phyloP scores from a whole-genome alignment of 2,329 filamentous ascomycete species.

The Blastomyces gilchristii region DNA sequence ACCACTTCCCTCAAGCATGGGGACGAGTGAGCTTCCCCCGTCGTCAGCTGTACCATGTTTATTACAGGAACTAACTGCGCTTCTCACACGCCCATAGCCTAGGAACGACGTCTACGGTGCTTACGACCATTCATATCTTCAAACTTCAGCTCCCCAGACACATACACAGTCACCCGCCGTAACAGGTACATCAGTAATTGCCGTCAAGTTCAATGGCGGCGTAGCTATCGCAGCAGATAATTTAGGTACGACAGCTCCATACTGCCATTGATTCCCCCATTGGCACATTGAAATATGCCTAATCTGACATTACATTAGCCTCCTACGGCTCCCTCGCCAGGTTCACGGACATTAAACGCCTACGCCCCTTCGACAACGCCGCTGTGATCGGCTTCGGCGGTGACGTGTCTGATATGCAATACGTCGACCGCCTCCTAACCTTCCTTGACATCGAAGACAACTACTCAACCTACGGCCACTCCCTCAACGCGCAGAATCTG shows the following conservation, averaged over 20 bases:
- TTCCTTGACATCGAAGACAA: slow-evolving; percentile 82
- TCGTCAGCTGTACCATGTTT: background rate
- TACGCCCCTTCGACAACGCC: slow-evolving; percentile 74
- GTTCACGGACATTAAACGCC: slow-evolving; percentile 93
- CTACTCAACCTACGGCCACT: slow-evolving; percentile 51
- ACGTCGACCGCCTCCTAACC: slow-evolving; percentile 80
- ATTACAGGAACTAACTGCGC: slow-evolving; percentile 9
- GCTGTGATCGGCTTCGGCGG: slow-evolving; percentile 89
- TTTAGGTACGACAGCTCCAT: slow-evolving; percentile 51
- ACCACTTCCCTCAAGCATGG: slow-evolving; percentile 57
- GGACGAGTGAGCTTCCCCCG: slow-evolving; percentile 44
- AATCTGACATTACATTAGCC: slow-evolving; percentile 43
- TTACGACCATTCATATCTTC: slow-evolving; percentile 81
- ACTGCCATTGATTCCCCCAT: background rate
- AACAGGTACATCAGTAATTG: slow-evolving; percentile 90
- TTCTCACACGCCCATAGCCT: slow-evolving; percentile 49
- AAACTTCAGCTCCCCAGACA: slow-evolving; percentile 58
- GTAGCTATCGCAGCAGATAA: slow-evolving; percentile 97
- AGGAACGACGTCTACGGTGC: slow-evolving; percentile 93
- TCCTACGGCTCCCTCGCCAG: slow-evolving; percentile 95
- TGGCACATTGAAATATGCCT: background rate
- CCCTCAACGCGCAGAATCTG: slow-evolving; percentile 81
- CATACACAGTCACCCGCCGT: slow-evolving; percentile 90
- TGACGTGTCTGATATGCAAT: slow-evolving; percentile 98
- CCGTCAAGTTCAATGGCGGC: slow-evolving; percentile 90